A percentile compares a stretch with the other conserved stretches of the same genome.
phyloP scores from a whole-genome alignment of 2,329 filamentous ascomycete genomes.

The Geoglossum cookeanum region DNA sequence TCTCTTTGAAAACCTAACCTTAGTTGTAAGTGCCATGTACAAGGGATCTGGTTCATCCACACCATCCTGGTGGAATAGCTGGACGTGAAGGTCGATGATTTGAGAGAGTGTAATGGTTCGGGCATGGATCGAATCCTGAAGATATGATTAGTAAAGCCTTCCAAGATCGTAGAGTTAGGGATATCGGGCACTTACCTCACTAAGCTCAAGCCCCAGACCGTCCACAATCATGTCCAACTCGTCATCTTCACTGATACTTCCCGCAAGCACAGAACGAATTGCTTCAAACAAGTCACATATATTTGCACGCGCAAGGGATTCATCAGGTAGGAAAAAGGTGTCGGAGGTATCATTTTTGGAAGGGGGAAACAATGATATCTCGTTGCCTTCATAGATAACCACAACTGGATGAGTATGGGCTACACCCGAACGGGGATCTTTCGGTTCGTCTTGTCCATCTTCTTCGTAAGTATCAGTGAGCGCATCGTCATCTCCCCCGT shows the following conservation, averaged over 20 bases:
- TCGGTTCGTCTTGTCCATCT: not conserved
- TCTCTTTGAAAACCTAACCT: constrained; percentile 32
- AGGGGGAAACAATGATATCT: constrained; percentile 40
- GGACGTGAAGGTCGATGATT: constrained; percentile 39
- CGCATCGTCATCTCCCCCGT: constrained; percentile 11
- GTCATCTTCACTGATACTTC: constrained; percentile 35
- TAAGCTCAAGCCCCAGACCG: constrained; percentile 33
- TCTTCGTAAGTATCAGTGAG: not conserved
- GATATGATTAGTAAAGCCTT: not conserved
- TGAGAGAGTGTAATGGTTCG: constrained; percentile 33
- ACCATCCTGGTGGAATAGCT: constrained; percentile 39
- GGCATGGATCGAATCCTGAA: constrained; percentile 29
- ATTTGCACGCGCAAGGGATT: constrained; percentile 31
- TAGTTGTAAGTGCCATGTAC: constrained; percentile 36
- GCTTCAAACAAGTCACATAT: constrained; percentile 36
- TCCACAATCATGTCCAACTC: constrained; percentile 37
- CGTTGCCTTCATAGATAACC: constrained; percentile 34
- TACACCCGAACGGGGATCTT: not conserved
- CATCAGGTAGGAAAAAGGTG: constrained; percentile 37
- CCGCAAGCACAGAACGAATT: constrained; percentile 34
- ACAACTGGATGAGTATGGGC: constrained; percentile 27
- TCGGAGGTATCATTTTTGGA: constrained; percentile 31
- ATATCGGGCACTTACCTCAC: constrained; percentile 30
- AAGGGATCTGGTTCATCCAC: constrained; percentile 32
- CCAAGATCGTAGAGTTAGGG: not conserved